Evolutionary conservation across 2,329 filamentous ascomycete species (phyloP).

Genomic region (Tolypocladium amazonense): DNA sequence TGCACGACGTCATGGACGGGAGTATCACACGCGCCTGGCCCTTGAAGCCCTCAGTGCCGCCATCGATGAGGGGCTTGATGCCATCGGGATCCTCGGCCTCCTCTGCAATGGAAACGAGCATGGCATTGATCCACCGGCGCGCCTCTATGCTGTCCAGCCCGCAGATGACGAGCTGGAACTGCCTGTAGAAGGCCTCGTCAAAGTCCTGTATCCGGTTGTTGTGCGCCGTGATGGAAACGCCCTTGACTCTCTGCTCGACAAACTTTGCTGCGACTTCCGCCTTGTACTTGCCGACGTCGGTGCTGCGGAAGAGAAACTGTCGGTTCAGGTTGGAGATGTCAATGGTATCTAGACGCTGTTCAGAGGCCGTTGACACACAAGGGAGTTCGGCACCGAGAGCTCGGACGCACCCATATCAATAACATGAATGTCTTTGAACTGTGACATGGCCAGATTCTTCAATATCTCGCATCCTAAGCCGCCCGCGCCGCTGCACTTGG

Average conservation of each 20-base stretch:
- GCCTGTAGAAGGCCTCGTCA: constrained; percentile 91
- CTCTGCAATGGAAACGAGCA: constrained; percentile 82
- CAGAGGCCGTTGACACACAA: not conserved
- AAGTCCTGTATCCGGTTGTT: constrained; percentile 96
- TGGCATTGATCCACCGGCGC: constrained; percentile 96
- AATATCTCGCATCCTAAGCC: constrained; percentile 93
- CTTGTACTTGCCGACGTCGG: constrained; percentile 88
- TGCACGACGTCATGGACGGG: constrained; percentile 86
- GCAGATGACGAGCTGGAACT: constrained; percentile 89
- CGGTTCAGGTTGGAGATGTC: constrained; percentile 97
- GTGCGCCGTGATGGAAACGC: constrained; percentile 86
- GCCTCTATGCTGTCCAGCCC: constrained; percentile 96
- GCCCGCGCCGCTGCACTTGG: constrained; percentile 63
- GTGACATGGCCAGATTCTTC: constrained; percentile 89
- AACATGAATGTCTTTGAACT: constrained; percentile 94
- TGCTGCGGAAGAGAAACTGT: constrained; percentile 88
- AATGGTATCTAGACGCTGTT: constrained; percentile 65
- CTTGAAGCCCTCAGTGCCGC: constrained; percentile 97
- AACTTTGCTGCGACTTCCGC: constrained; percentile 88
- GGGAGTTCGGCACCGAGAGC: not conserved
- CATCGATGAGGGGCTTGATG: constrained; percentile 89
- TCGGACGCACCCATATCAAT: constrained; percentile 82
- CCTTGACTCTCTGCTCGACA: constrained; percentile 79
- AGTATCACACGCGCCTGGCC: constrained; percentile 89
- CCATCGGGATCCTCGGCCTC: constrained; percentile 64